Evolutionary conservation across 169 alveolate genomes (phyloP).

Genomic region (Eimeria maxima): DNA sequence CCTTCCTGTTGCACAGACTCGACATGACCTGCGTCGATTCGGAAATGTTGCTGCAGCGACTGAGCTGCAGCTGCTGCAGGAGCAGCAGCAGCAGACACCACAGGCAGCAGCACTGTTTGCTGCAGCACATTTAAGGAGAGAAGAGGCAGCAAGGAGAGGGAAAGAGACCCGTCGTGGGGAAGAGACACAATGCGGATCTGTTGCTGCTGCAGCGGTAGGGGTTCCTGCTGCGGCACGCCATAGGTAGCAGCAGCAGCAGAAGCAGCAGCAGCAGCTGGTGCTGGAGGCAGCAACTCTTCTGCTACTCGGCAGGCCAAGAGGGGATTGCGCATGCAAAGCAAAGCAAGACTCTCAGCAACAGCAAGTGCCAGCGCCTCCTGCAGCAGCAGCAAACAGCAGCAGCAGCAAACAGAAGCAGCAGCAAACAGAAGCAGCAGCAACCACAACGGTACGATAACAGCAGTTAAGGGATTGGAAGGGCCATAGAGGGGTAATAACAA

Average conservation of each 20-base stretch:
- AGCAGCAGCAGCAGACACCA: slow-evolving; percentile 51
- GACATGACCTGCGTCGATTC: not conserved
- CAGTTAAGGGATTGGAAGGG: too few species aligned
- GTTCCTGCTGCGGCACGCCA: slow-evolving; percentile 13
- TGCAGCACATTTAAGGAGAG: not conserved
- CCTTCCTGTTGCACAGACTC: not conserved
- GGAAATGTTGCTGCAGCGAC: slow-evolving; percentile 47
- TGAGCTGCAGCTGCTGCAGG: not conserved
- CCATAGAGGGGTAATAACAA: not conserved
- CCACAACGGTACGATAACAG: not conserved
- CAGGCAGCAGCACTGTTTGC: slow-evolving; percentile 49
- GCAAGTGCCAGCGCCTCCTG: slow-evolving; percentile 67
- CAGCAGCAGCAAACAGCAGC: slow-evolving; percentile 33
- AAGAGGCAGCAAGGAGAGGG: slow-evolving; percentile 54
- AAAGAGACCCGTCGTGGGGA: slow-evolving; percentile 36
- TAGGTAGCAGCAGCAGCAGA: slow-evolving; percentile 32
- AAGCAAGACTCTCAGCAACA: not conserved
- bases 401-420: slow-evolving; percentile 54
- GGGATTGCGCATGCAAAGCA: slow-evolving; percentile 4
- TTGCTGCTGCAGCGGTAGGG: not conserved
- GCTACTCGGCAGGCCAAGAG: slow-evolving; percentile 1
- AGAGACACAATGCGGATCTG: slow-evolving; percentile 19
- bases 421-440: slow-evolving; percentile 41
- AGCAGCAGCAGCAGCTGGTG: slow-evolving; percentile 9
- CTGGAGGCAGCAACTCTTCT: slow-evolving; percentile 45